phyloP scores from a whole-genome alignment of 345 rosid genomes.

The Toxicodendron radicans region DNA sequence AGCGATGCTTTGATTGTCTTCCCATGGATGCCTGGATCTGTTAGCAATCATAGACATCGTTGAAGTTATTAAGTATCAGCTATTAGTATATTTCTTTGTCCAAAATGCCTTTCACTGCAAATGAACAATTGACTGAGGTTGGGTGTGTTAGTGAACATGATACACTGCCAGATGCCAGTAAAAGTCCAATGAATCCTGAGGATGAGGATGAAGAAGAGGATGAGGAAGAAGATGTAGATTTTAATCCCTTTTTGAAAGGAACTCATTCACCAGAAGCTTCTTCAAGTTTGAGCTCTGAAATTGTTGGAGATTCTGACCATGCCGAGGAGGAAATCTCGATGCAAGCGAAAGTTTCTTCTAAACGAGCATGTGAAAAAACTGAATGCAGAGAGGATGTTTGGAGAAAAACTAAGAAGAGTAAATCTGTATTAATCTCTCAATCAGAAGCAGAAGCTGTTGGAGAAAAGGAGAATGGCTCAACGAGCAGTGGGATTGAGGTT shows the following conservation, averaged over 20 bases:
- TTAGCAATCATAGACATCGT: not conserved
- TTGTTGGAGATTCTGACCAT: constrained; percentile 38
- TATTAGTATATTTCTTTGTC: not conserved
- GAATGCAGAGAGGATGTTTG: constrained; percentile 8
- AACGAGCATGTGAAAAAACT: constrained; percentile 25
- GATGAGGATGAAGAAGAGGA: constrained; percentile 52
- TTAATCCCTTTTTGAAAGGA: constrained; percentile 77
- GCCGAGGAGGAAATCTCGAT: constrained; percentile 41
- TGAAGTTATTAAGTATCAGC: not conserved
- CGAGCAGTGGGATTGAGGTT: constrained; percentile 22
- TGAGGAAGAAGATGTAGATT: constrained; percentile 82
- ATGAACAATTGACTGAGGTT: constrained; percentile 24
- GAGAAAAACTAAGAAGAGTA: constrained; percentile 22
- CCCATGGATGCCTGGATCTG: constrained; percentile 1
- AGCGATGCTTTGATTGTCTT: not conserved
- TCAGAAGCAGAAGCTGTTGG: constrained; percentile 14
- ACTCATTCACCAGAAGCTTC: constrained; percentile 76
- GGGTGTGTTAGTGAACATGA: constrained; percentile 20
- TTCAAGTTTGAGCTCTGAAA: constrained; percentile 85
- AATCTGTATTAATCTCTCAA: constrained; percentile 21
- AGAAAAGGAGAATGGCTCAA: constrained; percentile 24
- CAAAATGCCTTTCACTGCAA: constrained; percentile 27
- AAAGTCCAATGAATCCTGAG: constrained; percentile 17
- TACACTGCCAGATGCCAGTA: not conserved
- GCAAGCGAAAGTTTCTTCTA: constrained; percentile 28